phyloP scores from a whole-genome alignment of 495 filamentous ascomycete genomes.

The Tirmania nivea region DNA sequence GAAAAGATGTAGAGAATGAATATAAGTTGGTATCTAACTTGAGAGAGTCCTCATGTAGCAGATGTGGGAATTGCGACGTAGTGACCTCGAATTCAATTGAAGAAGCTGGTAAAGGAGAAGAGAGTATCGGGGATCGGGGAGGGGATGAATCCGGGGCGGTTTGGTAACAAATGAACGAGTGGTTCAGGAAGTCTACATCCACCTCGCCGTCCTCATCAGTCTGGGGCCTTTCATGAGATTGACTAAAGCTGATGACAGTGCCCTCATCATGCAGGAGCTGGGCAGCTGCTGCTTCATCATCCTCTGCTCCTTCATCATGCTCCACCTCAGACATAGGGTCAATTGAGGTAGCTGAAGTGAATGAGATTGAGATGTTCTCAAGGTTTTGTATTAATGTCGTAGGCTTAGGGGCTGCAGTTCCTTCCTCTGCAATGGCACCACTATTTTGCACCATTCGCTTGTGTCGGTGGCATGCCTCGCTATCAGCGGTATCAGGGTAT shows the following conservation, averaged over 20 bases:
- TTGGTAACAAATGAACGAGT: conserved; percentile 26
- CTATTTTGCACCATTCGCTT: too few species aligned
- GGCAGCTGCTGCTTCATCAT: background rate
- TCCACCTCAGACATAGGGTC: background rate
- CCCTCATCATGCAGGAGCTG: background rate
- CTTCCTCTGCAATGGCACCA: too few species aligned
- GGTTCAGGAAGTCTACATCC: conserved; percentile 23
- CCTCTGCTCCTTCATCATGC: background rate
- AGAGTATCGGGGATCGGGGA: background rate
- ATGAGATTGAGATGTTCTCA: background rate
- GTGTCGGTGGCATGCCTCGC: too few species aligned
- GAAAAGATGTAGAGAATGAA: too few species aligned
- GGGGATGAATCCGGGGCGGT: conserved; percentile 13
- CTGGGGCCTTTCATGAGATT: too few species aligned
- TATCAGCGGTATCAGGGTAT: too few species aligned
- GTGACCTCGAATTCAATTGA: too few species aligned
- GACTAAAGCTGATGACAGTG: background rate
- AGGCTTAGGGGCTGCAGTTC: too few species aligned
- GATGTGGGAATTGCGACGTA: background rate
- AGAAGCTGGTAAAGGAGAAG: too few species aligned
- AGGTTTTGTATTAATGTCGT: too few species aligned
- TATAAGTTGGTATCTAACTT: background rate
- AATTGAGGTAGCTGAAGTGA: background rate
- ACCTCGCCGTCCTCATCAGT: too few species aligned
- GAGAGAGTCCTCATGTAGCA: background rate